Percentiles rank a stretch among this genome's conserved stretches.
phyloP scores from a whole-genome alignment of 768 basidiomycete genomes.

The Termitomyces sp. region DNA sequence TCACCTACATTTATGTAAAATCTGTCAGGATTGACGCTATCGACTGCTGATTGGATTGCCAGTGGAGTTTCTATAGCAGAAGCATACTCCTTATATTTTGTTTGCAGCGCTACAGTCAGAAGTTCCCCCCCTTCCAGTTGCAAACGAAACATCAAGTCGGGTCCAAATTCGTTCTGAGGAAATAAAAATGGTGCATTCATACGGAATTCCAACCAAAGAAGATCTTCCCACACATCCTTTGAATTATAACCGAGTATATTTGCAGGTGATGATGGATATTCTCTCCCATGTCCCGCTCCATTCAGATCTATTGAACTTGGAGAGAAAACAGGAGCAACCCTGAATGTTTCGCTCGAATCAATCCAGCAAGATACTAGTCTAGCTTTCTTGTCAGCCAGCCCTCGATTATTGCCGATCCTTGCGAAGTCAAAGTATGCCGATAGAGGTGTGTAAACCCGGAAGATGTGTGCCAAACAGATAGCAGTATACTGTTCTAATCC shows the following conservation, averaged over 20 bases:
- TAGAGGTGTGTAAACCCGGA: background rate
- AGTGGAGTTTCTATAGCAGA: background rate
- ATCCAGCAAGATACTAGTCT: conserved; percentile 5
- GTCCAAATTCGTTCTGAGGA: background rate
- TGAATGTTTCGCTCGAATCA: background rate
- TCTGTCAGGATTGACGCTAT: background rate
- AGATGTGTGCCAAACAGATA: background rate
- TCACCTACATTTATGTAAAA: background rate
- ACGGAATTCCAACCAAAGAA: background rate
- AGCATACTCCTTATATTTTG: background rate
- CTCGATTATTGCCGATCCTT: background rate
- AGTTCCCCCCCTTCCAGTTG: background rate
- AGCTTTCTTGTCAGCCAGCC: background rate
- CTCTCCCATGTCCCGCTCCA: background rate
- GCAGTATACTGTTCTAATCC: conserved; percentile 1
- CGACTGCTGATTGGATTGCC: background rate
- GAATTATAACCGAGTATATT: background rate
- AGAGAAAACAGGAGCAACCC: conserved; percentile 2
- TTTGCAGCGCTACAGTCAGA: background rate
- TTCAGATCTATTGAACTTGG: background rate
- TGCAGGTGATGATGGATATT: background rate
- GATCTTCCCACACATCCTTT: background rate
- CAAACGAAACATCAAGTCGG: conserved; percentile 1
- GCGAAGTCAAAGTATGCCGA: background rate
- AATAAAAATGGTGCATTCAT: background rate